Conservation (phyloP, 2,329 filamentous ascomycete species). For the Plectosphaerella sp. region DNA sequence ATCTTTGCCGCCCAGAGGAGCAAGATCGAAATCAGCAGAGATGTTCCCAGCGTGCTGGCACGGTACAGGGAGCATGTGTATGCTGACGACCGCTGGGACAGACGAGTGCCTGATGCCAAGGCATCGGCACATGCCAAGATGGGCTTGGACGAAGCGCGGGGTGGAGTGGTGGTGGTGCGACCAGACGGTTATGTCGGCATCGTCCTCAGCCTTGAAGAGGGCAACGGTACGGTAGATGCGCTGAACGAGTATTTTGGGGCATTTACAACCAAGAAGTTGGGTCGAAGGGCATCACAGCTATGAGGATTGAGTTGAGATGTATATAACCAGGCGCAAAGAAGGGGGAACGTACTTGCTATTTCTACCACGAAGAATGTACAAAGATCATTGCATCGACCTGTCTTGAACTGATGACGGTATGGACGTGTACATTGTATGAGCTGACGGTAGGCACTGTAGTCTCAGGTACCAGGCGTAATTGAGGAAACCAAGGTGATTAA, state of each 20-base stretch:
- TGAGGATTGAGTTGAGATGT: conserved; percentile 14
- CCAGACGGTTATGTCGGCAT: conserved; percentile 85
- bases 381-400: too few species aligned
- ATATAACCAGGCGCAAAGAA: too few species aligned
- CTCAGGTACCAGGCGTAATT: too few species aligned
- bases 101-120: conserved; percentile 61
- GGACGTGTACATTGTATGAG: too few species aligned
- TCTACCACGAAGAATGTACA: too few species aligned
- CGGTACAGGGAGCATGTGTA: conserved; percentile 81
- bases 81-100: conserved; percentile 76
- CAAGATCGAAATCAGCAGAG: conserved; percentile 66
- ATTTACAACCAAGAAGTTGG: conserved; percentile 61
- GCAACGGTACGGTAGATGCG: conserved; percentile 73
- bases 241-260: conserved; percentile 77
- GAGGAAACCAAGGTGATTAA: too few species aligned
- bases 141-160: conserved; percentile 68
- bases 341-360: too few species aligned
- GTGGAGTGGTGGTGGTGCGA: conserved; percentile 77
- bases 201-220: conserved; percentile 69
- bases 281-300: conserved; percentile 31
- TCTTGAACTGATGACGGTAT: too few species aligned
- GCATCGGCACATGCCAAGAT: conserved; percentile 84
- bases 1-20: conserved; percentile 66
- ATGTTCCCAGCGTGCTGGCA: conserved; percentile 66
- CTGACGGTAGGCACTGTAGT: too few species aligned